phyloP scores from a whole-genome alignment of 73 alveolate genomes.

The Stentor coeruleus region DNA sequence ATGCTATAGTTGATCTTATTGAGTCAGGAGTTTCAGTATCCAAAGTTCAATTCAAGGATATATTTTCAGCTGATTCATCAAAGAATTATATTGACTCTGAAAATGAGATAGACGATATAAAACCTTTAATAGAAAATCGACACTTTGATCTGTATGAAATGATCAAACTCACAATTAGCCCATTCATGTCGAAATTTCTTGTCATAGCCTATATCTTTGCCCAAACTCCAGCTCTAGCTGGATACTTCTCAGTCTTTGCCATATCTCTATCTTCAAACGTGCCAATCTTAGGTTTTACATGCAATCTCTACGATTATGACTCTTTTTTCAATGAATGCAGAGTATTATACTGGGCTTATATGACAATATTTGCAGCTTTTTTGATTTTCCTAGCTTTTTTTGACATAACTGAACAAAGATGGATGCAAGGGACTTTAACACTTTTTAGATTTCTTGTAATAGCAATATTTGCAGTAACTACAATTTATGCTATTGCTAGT shows the following conservation, averaged over 20 bases:
- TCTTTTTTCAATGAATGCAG: background rate
- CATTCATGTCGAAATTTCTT: background rate
- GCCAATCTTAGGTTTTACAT: background rate
- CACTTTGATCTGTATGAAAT: background rate
- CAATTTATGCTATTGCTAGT: background rate
- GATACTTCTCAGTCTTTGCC: conserved; percentile 12
- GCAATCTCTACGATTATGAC: conserved; percentile 7
- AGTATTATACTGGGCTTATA: background rate
- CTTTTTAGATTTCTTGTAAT: background rate
- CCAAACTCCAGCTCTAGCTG: background rate
- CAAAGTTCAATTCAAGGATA: background rate
- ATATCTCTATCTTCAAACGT: background rate
- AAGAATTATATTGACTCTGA: background rate
- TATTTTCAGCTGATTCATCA: background rate
- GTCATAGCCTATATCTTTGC: background rate
- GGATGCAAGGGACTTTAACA: background rate
- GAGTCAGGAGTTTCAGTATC: background rate
- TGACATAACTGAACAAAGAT: background rate
- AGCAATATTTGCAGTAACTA: background rate
- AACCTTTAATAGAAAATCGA: background rate
- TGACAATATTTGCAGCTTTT: background rate
- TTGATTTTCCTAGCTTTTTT: background rate
- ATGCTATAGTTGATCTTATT: background rate
- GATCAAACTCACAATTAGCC: background rate
- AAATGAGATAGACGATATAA: background rate